These are phyloP conservation scores for Gillenia trifoliata DNA, from an alignment of 306 rosid species.

Conservation along the genomic window DNA sequence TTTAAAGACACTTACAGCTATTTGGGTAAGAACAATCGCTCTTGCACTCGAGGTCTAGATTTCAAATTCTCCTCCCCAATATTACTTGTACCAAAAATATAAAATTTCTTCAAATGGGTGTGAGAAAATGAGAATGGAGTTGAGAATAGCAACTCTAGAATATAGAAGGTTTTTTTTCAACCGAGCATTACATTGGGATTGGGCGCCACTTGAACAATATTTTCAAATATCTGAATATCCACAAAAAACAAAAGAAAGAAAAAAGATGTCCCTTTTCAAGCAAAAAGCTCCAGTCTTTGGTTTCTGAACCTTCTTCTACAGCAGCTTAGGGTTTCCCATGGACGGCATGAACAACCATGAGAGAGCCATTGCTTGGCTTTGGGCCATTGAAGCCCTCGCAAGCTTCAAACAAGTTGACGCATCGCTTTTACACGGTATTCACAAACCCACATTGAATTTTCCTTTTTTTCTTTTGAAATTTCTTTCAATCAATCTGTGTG, in stretches of 20 bases:
- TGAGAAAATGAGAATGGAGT: too few species aligned
- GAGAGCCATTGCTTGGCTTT: slow-evolving; percentile 49
- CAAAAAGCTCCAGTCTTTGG: background rate
- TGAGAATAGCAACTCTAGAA: too few species aligned
- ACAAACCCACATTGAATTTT: background rate
- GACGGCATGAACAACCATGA: slow-evolving; percentile 23
- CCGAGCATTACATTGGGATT: background rate
- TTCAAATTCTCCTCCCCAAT: too few species aligned
- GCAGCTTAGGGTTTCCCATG: slow-evolving; percentile 23
- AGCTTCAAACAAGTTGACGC: slow-evolving; percentile 23
- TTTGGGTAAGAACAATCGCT: too few species aligned
- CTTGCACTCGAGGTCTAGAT: too few species aligned
- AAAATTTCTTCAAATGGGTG: too few species aligned
- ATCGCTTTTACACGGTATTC: slow-evolving; percentile 42
- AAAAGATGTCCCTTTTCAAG: background rate
- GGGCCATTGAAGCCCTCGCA: slow-evolving; percentile 71
- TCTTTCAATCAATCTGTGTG: background rate
- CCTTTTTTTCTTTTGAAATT: background rate
- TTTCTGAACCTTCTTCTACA: slow-evolving; percentile 7
- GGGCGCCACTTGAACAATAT: background rate
- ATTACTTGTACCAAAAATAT: too few species aligned
- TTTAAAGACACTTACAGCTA: too few species aligned
- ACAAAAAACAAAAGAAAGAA: background rate
- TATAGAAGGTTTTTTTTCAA: too few species aligned
- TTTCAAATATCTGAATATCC: background rate